Percentiles rank a stretch among this genome's conserved stretches.
Evolutionary conservation across 768 basidiomycete species (phyloP).

Genomic region (Pseudohyphozyma bogoriensis): DNA sequence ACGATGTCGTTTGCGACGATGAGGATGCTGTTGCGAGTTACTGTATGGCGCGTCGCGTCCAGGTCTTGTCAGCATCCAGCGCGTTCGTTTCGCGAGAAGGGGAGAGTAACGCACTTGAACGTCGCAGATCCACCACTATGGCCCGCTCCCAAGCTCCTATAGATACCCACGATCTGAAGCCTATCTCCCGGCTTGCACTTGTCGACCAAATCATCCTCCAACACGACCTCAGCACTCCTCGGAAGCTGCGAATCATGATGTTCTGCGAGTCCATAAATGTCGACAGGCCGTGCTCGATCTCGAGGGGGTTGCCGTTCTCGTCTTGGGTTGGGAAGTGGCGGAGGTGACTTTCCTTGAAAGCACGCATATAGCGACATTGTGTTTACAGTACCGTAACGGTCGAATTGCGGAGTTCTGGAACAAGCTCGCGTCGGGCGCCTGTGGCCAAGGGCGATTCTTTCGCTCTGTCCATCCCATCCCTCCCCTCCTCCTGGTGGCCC

Average conservation of each 20-base stretch:
- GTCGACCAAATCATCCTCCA: slow-evolving; percentile 95
- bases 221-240: slow-evolving; percentile 85
- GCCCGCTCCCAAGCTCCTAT: slow-evolving; percentile 86
- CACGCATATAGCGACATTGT: too few species aligned
- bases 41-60: too few species aligned
- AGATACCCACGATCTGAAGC: slow-evolving; percentile 90
- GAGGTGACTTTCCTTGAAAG: too few species aligned
- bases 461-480: too few species aligned
- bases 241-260: slow-evolving; percentile 96
- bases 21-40: slow-evolving; percentile 64
- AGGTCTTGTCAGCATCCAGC: background rate
- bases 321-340: slow-evolving; percentile 78
- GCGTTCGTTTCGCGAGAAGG: background rate
- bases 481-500: too few species aligned
- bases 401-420: too few species aligned
- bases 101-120: slow-evolving; percentile 66
- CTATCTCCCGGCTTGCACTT: slow-evolving; percentile 96
- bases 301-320: slow-evolving; percentile 72
- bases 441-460: too few species aligned
- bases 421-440: too few species aligned
- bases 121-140: slow-evolving; percentile 51
- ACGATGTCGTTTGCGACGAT: slow-evolving; percentile 93
- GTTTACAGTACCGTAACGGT: too few species aligned
- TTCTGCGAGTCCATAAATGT: slow-evolving; percentile 93
- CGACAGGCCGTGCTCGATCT: slow-evolving; percentile 86